Base-by-base conservation (phyloP, 164 flowering plant genomes). In the Aristolochia californica region DNA sequence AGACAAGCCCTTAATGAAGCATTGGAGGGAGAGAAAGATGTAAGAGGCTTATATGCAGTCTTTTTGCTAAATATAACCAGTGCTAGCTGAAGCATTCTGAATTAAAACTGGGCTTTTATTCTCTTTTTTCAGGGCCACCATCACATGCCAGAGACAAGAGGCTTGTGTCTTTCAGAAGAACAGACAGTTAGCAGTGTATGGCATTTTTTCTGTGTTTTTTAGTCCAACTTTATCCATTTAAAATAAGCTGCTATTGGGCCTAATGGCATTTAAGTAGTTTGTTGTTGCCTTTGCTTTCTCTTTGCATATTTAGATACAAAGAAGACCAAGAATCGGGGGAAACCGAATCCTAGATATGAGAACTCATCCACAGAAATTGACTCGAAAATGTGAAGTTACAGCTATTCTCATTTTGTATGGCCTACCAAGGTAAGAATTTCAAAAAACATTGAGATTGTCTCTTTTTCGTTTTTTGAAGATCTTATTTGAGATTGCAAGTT, bases 101-200 rank as follows among this genome's bases (percentile, higher is more conserved):
- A 25, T 61, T 25, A 27, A 58, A 49, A 45, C 16, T 11, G 16
- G 13, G 28, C 63, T 9, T 62, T 50, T 50, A 26, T 10, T 50
- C 26, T 22, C 14, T 67, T 25, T 58, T 75, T 72, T 17, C 81
- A 93, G 98, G 95, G 95, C 8, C 65, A 77, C 66, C 94, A 82
- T 75, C 98, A 89, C 79, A 77, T 93, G 98, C 98, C 98, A 0
- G 98, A 93, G 79, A 88, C 98, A 43, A 85, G 98, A 62, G 97
- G 97, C 24, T 77, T 93, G 66, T 93, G 98, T 62, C 87, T 93
- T 56, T 93, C 97, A n/a, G 98, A 88, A 73, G 94, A 88, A 78
- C 97, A 87, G 73, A 93, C 97, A 30, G 94, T 93, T 57, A 76
- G 77, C 64, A 83, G 94, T 74, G 98, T 93, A 87, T 61, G 63